Evolutionary conservation across 345 rosid genomes (phyloP).

Genomic region (Eucalyptus curtisii): DNA sequence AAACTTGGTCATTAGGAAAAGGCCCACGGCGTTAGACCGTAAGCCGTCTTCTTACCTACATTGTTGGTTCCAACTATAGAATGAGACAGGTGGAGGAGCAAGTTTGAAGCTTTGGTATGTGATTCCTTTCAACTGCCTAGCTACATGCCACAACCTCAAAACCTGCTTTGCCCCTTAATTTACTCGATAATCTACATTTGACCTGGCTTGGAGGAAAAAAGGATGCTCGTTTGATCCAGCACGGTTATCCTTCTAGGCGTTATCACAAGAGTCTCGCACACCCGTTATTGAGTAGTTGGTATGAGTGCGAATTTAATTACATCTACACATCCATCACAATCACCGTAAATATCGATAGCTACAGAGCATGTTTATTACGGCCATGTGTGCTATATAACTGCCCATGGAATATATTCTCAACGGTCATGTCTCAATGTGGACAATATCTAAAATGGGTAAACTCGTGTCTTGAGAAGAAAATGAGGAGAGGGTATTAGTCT

Average conservation of each 20-base stretch:
- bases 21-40: background rate
- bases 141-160: background rate
- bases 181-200: background rate
- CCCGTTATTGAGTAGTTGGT: fast-evolving
- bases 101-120: background rate
- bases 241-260: background rate
- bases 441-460: background rate
- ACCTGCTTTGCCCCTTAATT: background rate
- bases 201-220: background rate
- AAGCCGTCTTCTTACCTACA: background rate
- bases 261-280: background rate
- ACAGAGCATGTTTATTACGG: background rate
- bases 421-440: background rate
- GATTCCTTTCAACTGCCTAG: background rate
- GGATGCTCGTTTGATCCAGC: background rate
- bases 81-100: background rate
- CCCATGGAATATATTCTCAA: background rate
- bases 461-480: background rate
- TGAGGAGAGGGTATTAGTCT: background rate
- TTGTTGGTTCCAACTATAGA: background rate
- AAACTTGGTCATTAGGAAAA: background rate
- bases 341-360: background rate
- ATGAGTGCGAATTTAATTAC: background rate
- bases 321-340: background rate
- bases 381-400: fast-evolving